Evolutionary conservation across 495 filamentous ascomycete species (phyloP), one percentile per base, ranked within the genome.

Genomic region (Daldinia loculata): DNA sequence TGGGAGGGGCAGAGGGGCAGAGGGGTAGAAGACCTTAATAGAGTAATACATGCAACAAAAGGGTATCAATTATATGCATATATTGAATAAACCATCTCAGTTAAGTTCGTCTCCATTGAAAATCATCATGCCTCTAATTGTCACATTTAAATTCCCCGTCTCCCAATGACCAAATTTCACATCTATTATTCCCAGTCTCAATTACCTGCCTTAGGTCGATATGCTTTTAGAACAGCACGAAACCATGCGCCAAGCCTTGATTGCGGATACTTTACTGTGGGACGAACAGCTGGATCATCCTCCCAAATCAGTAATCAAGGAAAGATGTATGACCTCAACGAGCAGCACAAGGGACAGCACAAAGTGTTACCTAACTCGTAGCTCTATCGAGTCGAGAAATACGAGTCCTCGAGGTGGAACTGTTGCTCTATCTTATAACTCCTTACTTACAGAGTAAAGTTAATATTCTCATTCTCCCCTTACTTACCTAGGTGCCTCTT

Each of bases 211-310:
- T 30, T 53, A 53, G 50, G 24, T 29, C 50, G 19, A 57, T 36
- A 57, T 57, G 1, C 55, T 57, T 39, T 17, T 8, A 19, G 24
- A 45, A 52, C 48, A 64, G 22, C 36, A 64, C 45, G 43, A 43
- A 71, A 67, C 58, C n/a, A 64, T 64, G 55, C 39, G 55, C 64
- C 45, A 61, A 72, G 69, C 7, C 39, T 55, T 24, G 24, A 56
- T 67, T 67, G 53, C 34, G 52, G 51, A 56, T 15, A 36, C 41
- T 62, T 58, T 17, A n/a, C 32, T 63, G 68, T 66, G 27, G 36
- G 19, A 67, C 69, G 50, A 43, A 63, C 27, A 11, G 26, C 30
- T 67, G 22, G 50, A 53, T 43, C 56, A 43, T 66, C 45, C 63
- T 30, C 53, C 32, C 48, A 61, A 61, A 24, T 52, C 57, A 45